Base-by-base conservation (phyloP, 2,329 filamentous ascomycete genomes). In the Rhexocercosporidium sp. region DNA sequence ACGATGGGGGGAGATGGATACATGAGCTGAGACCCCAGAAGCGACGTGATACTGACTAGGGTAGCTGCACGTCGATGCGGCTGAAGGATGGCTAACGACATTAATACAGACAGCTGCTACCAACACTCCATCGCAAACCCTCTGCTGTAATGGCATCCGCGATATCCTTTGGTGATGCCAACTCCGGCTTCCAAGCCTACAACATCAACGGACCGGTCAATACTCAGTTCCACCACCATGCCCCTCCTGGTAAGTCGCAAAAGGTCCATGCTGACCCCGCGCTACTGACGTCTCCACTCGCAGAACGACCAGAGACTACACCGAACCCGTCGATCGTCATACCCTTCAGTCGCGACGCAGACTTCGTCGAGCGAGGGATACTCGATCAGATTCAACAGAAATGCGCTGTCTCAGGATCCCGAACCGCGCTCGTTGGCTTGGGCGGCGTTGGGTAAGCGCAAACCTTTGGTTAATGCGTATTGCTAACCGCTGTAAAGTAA, bases 371-470 rank as follows among this genome's bases (percentile, higher is more conserved):
- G 65, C 69, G 67, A 61, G 63, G 18, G 49, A 66, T 67, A 64
- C 68, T 77, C 56, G 65, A 73, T 71, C 68, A 72, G 59, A 76
- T 77, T 54, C 53, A 75, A 29, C 47, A 75, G 54, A 75, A 74
- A 71, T 72, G 69, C 56, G 57, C 47, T 69, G 65, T 70, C 18
- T 59, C 44, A 51, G 70, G 68, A 56, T 72, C 71, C 56, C 60
- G 67, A 37, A 68, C 62, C 22, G 71, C 71, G 47, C 68, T 72
- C 57, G 70, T 71, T 70, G 71, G 71, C 59, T 46, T 72, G 14
- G 71, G 71, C 9, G 71, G 71, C 46, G 67, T 71, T 29, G 71
- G 72, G 72, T 73, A 61, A 68, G 68, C 16, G 39, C 47, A 64
- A 64, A 67, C 29, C 56, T 62, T 51, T 61, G 3, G 29, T 51